A percentile compares a stretch with the other conserved stretches of the same genome.
Conservation (phyloP, 1,139 yeast genomes). For the Hanseniaspora uvarum region DNA sequence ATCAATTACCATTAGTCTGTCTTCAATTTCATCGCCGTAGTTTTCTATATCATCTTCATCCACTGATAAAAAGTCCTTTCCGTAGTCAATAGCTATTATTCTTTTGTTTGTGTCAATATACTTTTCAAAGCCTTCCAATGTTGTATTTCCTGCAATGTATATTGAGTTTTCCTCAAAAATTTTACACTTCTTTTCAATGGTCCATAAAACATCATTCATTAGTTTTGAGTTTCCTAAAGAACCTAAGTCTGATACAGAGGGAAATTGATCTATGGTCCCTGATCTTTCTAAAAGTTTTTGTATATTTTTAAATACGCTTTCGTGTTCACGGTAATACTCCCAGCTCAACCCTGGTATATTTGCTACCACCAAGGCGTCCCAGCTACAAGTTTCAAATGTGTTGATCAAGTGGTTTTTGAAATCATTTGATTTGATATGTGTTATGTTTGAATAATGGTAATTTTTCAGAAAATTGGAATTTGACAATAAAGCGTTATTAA, state of each 20-base stretch:
- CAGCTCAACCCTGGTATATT: constrained; percentile 59
- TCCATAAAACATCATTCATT: constrained; percentile 23
- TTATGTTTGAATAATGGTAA: background rate
- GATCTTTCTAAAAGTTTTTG: constrained; percentile 47
- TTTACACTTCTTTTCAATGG: constrained; percentile 22
- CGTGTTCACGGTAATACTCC: constrained; percentile 44
- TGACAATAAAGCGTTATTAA: constrained; percentile 6
- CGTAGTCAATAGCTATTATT: constrained; percentile 43
- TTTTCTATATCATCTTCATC: constrained; percentile 32
- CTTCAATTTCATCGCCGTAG: constrained; percentile 41
- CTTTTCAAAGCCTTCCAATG: constrained; percentile 25
- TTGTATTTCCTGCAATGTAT: constrained; percentile 6
- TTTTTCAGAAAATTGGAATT: constrained; percentile 3
- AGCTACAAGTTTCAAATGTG: constrained; percentile 49
- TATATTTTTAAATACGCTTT: constrained; percentile 43
- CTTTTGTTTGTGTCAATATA: constrained; percentile 55
- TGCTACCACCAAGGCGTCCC: constrained; percentile 59
- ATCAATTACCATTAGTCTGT: background rate
- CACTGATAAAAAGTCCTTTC: constrained; percentile 25
- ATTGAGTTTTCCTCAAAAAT: constrained; percentile 21
- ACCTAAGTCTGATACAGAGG: constrained; percentile 34
- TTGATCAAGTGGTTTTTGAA: constrained; percentile 10
- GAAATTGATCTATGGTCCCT: constrained; percentile 45
- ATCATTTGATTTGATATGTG: background rate
- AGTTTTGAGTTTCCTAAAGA: constrained; percentile 30